Base-by-base conservation (phyloP, 805 yeast genomes). In the Candida michaelii region DNA sequence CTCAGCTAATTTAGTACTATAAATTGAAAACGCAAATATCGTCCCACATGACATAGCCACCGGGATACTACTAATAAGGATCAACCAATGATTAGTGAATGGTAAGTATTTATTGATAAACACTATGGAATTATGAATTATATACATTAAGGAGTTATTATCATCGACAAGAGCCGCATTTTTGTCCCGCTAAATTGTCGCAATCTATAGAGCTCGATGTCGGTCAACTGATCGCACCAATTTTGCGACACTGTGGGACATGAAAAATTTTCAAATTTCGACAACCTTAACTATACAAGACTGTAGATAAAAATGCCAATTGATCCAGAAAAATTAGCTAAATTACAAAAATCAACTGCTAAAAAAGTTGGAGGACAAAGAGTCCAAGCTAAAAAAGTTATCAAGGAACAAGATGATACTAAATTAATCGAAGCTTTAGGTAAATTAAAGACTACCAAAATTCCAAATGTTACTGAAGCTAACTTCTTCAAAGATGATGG, bases 401-500 rank as follows among this genome's bases (percentile, higher is more conserved):
- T 76, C 65, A 67, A 79, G 58, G 89, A 85, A 71, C 89, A 82
- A 59, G 96, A 89, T 63, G 96, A 90, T 74, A 77, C 89, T 69
- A 89, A 90, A 74, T 79, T 91, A 68, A 89, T 88, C 74, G 86
- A 83, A 58, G 81, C 91, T 62, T 77, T 91, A 72, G 84, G 82
- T 69, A 89, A 90, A 76, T 77, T 91, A 67, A 84, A 86, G 71
- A 95, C 90, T 53, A 87, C 85, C 71, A 85, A 89, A 60, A 73
- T 91, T 58, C 89, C 85, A 55, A 89, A 86, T 61, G 83, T 91
- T 60, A 95, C 89, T 68, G 97, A 91, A 77, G 98, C 96, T 62
- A 91, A 90, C 82, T 87, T 91, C 79, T 90, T 93, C 86, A 85
- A 79, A 71, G 96, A 89, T 52, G 97, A 91, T 69, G 97, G 97